Conservation (phyloP, 2,329 filamentous ascomycete species). For the Colletotrichum salicis region DNA sequence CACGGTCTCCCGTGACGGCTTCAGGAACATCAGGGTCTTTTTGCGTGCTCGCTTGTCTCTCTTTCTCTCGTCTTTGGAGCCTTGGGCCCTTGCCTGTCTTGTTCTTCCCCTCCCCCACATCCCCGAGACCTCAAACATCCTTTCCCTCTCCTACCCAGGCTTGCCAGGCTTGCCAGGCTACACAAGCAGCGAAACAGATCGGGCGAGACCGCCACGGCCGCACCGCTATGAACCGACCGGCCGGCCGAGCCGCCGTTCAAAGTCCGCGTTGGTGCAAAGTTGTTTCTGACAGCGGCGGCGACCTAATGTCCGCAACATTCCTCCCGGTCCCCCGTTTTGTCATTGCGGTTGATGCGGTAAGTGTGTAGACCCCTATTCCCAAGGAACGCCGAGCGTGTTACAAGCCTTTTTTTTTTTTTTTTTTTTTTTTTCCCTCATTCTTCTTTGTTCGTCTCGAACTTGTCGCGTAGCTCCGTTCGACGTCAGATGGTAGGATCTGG, state of each 20-base stretch:
- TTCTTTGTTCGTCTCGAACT: constrained; percentile 9
- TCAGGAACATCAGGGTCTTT: not conserved
- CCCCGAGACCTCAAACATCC: not conserved
- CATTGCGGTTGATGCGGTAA: not conserved
- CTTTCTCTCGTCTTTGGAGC: too few relatives aligned
- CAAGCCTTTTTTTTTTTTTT: not conserved
- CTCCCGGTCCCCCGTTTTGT: not conserved
- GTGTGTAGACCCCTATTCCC: not conserved
- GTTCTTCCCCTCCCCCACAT: not conserved
- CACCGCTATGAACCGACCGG: not conserved
- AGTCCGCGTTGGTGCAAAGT: not conserved
- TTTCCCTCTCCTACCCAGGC: too few relatives aligned
- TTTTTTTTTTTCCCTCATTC: not conserved
- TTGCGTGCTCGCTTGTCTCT: not conserved
- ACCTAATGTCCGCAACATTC: constrained; percentile 4
- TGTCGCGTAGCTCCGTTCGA: not conserved
- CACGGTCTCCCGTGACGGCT: not conserved
- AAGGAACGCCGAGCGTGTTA: not conserved
- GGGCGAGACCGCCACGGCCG: constrained; percentile 19
- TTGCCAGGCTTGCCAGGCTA: too few relatives aligned
- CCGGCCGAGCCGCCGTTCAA: not conserved
- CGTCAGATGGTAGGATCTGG: not conserved
- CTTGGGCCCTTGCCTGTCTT: not conserved
- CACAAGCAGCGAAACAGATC: not conserved
- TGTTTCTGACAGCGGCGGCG: not conserved